phyloP scores from a whole-genome alignment of 1,284 basidiomycete species.

The Xanthoconium separans region DNA sequence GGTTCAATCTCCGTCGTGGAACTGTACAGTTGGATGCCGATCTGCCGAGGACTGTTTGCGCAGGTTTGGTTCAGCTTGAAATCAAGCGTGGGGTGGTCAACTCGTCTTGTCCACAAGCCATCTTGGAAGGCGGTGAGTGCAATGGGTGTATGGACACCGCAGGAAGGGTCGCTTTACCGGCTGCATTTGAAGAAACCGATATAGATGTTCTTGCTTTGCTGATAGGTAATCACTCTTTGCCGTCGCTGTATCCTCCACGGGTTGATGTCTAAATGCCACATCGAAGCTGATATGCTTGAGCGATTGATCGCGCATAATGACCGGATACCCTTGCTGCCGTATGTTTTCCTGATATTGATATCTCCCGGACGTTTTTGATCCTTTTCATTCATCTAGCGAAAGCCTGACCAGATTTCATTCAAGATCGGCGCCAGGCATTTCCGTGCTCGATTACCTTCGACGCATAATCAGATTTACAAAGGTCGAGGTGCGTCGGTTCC shows the following conservation, averaged over 20 bases:
- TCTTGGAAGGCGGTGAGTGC: constrained; percentile 40
- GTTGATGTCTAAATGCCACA: constrained; percentile 20
- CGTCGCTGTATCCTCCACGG: constrained; percentile 6
- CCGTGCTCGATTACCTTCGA: constrained; percentile 84
- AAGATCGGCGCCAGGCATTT: constrained; percentile 80
- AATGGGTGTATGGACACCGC: constrained; percentile 75
- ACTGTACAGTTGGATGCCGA: constrained; percentile 50
- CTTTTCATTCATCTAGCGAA: constrained; percentile 49
- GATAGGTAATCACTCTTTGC: constrained; percentile 58
- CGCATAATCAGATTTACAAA: constrained; percentile 92
- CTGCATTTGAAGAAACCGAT: constrained; percentile 73
- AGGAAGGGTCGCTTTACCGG: constrained; percentile 71
- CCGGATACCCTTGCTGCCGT: constrained; percentile 83
- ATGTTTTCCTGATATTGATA: constrained; percentile 35
- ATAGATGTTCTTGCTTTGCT: constrained; percentile 82
- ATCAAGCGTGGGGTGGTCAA: not conserved
- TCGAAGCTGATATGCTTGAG: constrained; percentile 87
- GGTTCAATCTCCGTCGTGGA: constrained; percentile 49
- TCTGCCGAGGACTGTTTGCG: constrained; percentile 23
- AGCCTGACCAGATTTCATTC: constrained; percentile 93
- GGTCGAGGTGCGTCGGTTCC: constrained; percentile 66
- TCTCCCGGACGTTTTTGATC: constrained; percentile 21
- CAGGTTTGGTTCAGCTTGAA: constrained; percentile 15
- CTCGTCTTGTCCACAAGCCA: constrained; percentile 19
- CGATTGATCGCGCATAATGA: constrained; percentile 93